Evolutionary conservation across 257 asterid species (phyloP), one percentile per base, ranked within the genome.

Genomic region (Oldenlandia corymbosa): DNA sequence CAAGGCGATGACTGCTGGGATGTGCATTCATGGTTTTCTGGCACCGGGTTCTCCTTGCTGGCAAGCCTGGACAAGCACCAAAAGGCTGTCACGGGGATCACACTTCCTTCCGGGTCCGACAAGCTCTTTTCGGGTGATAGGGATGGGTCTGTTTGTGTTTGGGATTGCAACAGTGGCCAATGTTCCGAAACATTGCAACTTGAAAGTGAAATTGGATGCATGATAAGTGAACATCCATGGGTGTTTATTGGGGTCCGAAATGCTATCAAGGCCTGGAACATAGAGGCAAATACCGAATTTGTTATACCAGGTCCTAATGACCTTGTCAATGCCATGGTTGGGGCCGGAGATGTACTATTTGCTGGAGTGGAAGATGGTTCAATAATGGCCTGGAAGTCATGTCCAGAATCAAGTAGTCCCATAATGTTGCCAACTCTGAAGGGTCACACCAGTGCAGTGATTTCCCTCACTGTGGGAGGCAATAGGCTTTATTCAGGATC

Each of bases 11-110:
- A 28, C 14, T 54, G 59, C 27, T 14, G 30, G 39, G 39, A 54
- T 54, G 27, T 54, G 39, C 59, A 54, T 54, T 54, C 59, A 54
- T n/a, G 32, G 18, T 54, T 54, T 30, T 27, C 39, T 5, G 59
- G 59, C 37, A 27, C 37, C 30, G 59, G 59, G 5, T 42, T 42
- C 48, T 42, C 48, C 18, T n/a, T 1, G 18, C 5, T 42, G 48
- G 18, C 9, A 11, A 42, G 16, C 2, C 16, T 42, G 48, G 48
- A 42, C 12, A 42, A 5, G 48, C 48, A 42, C 48, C 12, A 12
- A 11, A 42, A 42, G 48, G 48, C 48, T 11, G 48, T 42, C 16
- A 42, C 48, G 2, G 48, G 48, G 16, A 42, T 42, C 16, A n/a
- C 48, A 12, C 48, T 42, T 4, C 48, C 48, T 11, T 12, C 48